A percentile compares a stretch with the other conserved stretches of the same genome.
phyloP scores from a whole-genome alignment of 257 asterid species.

The Nicotiana obtusifolia region DNA sequence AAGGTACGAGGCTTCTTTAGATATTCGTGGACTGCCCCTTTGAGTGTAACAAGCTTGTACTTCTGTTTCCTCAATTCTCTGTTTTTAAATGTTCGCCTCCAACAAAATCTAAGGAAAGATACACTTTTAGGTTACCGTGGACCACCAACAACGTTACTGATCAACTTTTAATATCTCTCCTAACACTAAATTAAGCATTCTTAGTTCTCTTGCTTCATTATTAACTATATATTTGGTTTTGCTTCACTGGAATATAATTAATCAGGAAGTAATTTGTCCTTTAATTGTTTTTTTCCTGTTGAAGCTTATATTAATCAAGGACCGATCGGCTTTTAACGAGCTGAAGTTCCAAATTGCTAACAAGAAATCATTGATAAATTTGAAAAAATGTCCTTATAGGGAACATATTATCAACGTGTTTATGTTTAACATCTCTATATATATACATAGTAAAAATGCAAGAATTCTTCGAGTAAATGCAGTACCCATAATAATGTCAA shows the following conservation, averaged over 20 bases:
- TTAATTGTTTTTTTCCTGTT: neutral
- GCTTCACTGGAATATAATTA: neutral
- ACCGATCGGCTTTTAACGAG: neutral
- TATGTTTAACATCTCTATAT: neutral
- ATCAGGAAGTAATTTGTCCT: neutral
- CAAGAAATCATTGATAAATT: neutral
- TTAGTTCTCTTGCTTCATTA: neutral
- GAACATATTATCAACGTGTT: neutral
- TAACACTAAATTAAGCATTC: too few relatives aligned
- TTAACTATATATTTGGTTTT: too few relatives aligned
- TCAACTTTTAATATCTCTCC: neutral
- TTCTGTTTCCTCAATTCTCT: neutral
- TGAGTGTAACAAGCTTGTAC: neutral
- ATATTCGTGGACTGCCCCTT: constrained; percentile 6
- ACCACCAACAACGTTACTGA: neutral
- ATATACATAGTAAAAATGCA: neutral
- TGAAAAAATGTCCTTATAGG: neutral
- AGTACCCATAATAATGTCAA: neutral
- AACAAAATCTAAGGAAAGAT: neutral
- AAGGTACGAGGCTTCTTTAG: neutral
- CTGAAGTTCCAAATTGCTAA: neutral
- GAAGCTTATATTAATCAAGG: neutral
- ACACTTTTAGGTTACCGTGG: neutral
- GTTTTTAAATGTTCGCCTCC: neutral
- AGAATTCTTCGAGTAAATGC: neutral